Conservation (phyloP, 192 early-diverging fungal genomes). For the Coemansia sp. region DNA sequence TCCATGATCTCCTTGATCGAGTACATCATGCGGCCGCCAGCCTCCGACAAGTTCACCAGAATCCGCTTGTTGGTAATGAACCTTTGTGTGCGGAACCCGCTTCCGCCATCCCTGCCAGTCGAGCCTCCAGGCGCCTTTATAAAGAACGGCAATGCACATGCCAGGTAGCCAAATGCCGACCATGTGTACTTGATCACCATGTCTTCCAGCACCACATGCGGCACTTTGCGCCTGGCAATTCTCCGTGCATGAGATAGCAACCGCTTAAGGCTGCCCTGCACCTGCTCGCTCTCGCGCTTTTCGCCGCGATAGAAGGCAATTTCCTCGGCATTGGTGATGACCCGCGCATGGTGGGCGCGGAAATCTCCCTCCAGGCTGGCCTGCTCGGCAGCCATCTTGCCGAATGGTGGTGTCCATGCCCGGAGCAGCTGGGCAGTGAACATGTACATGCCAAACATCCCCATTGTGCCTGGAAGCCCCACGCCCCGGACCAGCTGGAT, state of each 20-base stretch:
- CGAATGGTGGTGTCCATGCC: conserved; percentile 89
- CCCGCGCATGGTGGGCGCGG: conserved; percentile 88
- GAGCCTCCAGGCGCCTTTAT: conserved; percentile 55
- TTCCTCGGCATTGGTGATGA: conserved; percentile 96
- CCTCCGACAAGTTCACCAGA: conserved; percentile 86
- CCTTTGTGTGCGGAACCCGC: conserved; percentile 65
- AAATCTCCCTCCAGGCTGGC: conserved; percentile 91
- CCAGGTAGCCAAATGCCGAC: conserved; percentile 84
- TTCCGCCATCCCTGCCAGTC: conserved; percentile 12
- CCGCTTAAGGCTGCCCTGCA: conserved; percentile 70
- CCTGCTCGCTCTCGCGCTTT: conserved; percentile 72
- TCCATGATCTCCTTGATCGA: conserved; percentile 91
- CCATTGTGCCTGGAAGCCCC: conserved; percentile 79
- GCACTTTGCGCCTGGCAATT: conserved; percentile 78
- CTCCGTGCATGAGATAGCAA: conserved; percentile 81
- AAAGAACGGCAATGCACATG: conserved; percentile 87
- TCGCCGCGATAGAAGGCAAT: conserved; percentile 90
- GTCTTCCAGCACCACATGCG: conserved; percentile 93
- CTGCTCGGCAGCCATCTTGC: conserved; percentile 88
- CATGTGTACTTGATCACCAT: conserved; percentile 97
- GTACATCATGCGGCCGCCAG: conserved; percentile 95
- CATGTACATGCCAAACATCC: conserved; percentile 76
- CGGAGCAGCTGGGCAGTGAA: conserved; percentile 76
- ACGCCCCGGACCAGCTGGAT: conserved; percentile 82
- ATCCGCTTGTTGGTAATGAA: conserved; percentile 93